Evolutionary conservation across 257 asterid species (phyloP).

Genomic region (Scutellaria minor): DNA sequence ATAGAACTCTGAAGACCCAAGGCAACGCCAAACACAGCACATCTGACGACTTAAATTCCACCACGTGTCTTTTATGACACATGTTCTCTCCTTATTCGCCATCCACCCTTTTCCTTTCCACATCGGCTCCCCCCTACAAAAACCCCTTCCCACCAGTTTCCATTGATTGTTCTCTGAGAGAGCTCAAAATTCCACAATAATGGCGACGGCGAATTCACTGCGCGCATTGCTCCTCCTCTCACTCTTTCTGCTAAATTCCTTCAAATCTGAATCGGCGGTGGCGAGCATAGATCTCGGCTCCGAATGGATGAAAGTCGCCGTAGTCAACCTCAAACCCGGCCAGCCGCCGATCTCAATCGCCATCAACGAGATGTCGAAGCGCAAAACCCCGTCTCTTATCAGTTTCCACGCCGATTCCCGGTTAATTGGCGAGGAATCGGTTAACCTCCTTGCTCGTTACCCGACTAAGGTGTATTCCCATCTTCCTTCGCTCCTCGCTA

Average conservation of each 20-base stretch:
- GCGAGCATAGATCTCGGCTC: slow-evolving; percentile 99
- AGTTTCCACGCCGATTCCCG: slow-evolving; percentile 77
- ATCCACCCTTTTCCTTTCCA: slow-evolving; percentile 37
- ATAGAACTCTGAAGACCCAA: slow-evolving; percentile 20
- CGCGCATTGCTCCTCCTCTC: slow-evolving; percentile 53
- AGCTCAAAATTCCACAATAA: slow-evolving; percentile 40
- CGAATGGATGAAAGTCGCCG: slow-evolving; percentile 93
- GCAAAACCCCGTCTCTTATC: slow-evolving; percentile 86
- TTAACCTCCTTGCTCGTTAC: slow-evolving; percentile 81
- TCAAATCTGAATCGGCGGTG: slow-evolving; percentile 76
- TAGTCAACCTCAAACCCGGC: slow-evolving; percentile 91
- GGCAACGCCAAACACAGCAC: slow-evolving; percentile 58
- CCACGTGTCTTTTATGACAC: slow-evolving; percentile 56
- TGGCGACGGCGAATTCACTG: slow-evolving; percentile 51
- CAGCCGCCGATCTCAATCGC: slow-evolving; percentile 92
- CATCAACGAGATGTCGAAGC: slow-evolving; percentile 96
- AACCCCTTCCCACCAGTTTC: slow-evolving; percentile 33
- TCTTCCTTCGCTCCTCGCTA: slow-evolving; percentile 65
- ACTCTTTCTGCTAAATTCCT: slow-evolving; percentile 41
- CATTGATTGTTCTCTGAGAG: slow-evolving; percentile 30
- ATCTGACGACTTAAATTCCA: slow-evolving; percentile 48
- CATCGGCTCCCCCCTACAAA: slow-evolving; percentile 41
- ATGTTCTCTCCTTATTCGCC: slow-evolving; percentile 48
- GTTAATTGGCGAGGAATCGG: slow-evolving; percentile 88
- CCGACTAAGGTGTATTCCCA: slow-evolving; percentile 82